Percentiles rank a stretch among this genome's conserved stretches.
Conservation (phyloP, 2,329 filamentous ascomycete genomes). For the Emergomyces orientalis region DNA sequence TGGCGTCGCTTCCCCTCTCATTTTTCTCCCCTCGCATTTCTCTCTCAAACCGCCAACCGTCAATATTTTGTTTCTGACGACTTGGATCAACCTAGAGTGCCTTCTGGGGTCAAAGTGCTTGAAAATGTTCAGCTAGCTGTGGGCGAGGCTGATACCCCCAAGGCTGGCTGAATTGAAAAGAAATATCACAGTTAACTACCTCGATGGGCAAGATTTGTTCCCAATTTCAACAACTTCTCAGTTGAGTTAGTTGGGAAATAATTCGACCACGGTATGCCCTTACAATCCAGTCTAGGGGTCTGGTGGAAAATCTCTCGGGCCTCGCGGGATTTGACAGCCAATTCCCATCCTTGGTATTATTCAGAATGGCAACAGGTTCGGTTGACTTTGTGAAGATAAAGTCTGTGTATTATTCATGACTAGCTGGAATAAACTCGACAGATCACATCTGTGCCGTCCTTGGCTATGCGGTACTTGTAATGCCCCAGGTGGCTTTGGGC, state of each 20-base stretch:
- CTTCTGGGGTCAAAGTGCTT: neutral
- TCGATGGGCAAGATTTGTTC: neutral
- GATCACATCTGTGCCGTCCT: conserved; percentile 4
- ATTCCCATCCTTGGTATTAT: neutral
- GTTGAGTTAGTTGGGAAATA: conserved; percentile 1
- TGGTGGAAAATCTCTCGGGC: neutral
- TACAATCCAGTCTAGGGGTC: neutral
- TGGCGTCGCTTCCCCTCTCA: neutral
- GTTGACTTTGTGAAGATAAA: neutral
- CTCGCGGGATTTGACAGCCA: neutral
- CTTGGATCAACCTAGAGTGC: neutral
- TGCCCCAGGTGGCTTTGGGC: neutral
- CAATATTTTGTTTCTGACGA: conserved; percentile 1
- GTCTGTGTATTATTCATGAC: neutral
- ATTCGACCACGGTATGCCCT: conserved; percentile 1
- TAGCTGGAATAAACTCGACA: neutral
- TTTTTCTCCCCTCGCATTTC: neutral
- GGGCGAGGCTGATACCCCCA: neutral
- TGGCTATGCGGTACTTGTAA: neutral
- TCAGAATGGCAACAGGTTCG: neutral
- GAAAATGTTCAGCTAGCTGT: neutral
- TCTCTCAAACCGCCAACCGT: neutral
- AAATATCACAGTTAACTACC: neutral
- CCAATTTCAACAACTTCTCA: conserved; percentile 3
- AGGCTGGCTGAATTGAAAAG: conserved; percentile 4